A percentile compares a stretch with the other conserved stretches of the same genome.
phyloP scores from a whole-genome alignment of 1,284 basidiomycete species.

The Naganishia albida region DNA sequence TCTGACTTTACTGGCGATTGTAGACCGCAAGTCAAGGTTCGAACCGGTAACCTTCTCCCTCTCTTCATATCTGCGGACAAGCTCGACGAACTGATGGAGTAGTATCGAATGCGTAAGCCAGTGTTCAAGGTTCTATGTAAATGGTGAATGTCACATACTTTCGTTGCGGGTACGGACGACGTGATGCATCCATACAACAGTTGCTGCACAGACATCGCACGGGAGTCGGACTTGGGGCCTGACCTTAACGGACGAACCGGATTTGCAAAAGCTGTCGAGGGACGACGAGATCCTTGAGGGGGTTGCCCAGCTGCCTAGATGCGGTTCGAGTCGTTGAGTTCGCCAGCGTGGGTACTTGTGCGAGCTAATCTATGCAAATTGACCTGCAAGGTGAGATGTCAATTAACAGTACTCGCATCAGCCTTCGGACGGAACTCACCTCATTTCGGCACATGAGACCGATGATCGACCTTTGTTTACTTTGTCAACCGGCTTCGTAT shows the following conservation, averaged over 20 bases:
- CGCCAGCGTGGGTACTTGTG: no score
- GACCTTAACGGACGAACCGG: background rate
- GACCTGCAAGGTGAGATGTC: no score
- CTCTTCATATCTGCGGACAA: background rate
- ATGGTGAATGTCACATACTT: background rate
- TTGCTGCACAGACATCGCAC: conserved; percentile 13
- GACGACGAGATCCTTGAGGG: no score
- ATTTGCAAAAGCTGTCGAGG: no score
- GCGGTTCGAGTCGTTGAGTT: no score
- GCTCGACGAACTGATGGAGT: background rate
- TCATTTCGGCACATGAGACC: no score
- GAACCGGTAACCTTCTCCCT: conserved; percentile 12
- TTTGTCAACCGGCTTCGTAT: background rate
- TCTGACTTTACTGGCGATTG: background rate
- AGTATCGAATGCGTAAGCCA: background rate
- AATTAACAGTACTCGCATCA: no score
- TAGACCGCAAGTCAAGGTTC: background rate
- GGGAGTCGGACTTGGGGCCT: background rate
- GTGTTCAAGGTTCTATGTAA: background rate
- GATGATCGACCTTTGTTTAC: background rate
- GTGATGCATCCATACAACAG: conserved; percentile 10
- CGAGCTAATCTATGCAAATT: no score
- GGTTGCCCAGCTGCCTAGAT: no score
- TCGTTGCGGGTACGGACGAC: conserved; percentile 8
- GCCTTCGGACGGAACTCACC: no score